Evolutionary conservation across 2,329 filamentous ascomycete species (phyloP).

Genomic region (Laburnicola sp.): DNA sequence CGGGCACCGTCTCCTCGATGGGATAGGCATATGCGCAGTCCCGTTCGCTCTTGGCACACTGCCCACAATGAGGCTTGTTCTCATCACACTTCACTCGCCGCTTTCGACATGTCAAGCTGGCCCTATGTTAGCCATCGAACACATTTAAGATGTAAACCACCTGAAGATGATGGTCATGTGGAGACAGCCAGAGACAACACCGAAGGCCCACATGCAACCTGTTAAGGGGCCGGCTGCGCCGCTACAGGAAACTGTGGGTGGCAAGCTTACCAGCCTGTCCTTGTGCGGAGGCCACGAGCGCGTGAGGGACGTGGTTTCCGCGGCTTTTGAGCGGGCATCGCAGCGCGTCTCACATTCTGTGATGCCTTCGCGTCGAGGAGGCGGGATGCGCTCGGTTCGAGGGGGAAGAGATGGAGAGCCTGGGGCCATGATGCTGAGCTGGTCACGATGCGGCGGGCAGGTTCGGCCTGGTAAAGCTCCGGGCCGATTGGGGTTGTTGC

Average conservation of each 20-base stretch:
- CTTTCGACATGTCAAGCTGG: conserved; percentile 50
- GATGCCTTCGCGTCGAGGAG: conserved; percentile 33
- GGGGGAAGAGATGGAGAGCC: conserved; percentile 12
- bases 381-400: conserved; percentile 23
- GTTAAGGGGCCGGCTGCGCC: neutral
- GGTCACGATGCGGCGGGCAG: neutral
- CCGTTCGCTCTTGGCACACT: conserved; percentile 50
- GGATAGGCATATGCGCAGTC: conserved; percentile 46
- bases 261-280: conserved; percentile 49
- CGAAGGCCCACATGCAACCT: neutral
- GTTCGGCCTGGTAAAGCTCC: neutral
- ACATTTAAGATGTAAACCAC: neutral
- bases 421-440: conserved; percentile 9
- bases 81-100: conserved; percentile 58
- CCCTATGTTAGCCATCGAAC: conserved; percentile 14
- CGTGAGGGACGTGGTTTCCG: conserved; percentile 48
- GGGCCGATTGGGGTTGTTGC: conserved; percentile 1
- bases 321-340: conserved; percentile 37
- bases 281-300: conserved; percentile 50
- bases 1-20: conserved; percentile 13
- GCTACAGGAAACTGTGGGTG: neutral
- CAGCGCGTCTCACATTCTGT: conserved; percentile 27
- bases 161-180: too few species aligned
- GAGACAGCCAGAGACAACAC: too few species aligned
- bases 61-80: conserved; percentile 49